Percentiles rank a stretch among this genome's conserved stretches.
Conservation (phyloP, 1,284 basidiomycete genomes). For the Tylopilus microsporus region DNA sequence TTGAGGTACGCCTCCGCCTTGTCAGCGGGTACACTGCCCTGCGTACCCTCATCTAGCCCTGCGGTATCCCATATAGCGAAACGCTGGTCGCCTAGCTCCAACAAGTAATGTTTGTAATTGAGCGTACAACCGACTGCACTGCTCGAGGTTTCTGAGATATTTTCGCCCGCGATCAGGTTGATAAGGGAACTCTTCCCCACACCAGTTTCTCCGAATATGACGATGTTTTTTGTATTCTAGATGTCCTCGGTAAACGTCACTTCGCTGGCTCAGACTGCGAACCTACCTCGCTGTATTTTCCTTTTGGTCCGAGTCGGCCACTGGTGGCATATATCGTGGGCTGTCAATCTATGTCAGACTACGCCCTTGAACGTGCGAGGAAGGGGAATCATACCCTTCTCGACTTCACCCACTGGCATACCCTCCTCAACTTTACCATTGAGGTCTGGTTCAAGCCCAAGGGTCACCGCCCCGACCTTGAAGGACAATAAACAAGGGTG, state of each 20-base stretch:
- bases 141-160: conserved; percentile 22
- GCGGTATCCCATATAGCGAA: conserved; percentile 29
- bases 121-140: conserved; percentile 25
- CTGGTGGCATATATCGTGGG: not conserved
- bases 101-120: conserved; percentile 9
- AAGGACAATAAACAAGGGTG: too few species aligned
- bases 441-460: not conserved
- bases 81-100: conserved; percentile 14
- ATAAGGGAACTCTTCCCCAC: conserved; percentile 31
- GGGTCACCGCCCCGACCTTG: too few species aligned
- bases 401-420: too few species aligned
- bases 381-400: conserved; percentile 8
- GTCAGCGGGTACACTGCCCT: conserved; percentile 22
- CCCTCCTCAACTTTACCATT: conserved; percentile 11
- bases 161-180: conserved; percentile 24
- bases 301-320: too few species aligned
- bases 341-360: conserved; percentile 14
- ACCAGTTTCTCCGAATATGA: conserved; percentile 30
- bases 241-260: not conserved
- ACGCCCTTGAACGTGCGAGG: not conserved
- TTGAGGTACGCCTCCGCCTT: conserved; percentile 22
- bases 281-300: conserved; percentile 13
- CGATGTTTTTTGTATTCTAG: conserved; percentile 21
- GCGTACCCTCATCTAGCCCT: conserved; percentile 26
- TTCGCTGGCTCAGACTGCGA: not conserved